Evolutionary conservation across 2,329 filamentous ascomycete species (phyloP).

Genomic region (Paraphaeosphaeria sporulosa): DNA sequence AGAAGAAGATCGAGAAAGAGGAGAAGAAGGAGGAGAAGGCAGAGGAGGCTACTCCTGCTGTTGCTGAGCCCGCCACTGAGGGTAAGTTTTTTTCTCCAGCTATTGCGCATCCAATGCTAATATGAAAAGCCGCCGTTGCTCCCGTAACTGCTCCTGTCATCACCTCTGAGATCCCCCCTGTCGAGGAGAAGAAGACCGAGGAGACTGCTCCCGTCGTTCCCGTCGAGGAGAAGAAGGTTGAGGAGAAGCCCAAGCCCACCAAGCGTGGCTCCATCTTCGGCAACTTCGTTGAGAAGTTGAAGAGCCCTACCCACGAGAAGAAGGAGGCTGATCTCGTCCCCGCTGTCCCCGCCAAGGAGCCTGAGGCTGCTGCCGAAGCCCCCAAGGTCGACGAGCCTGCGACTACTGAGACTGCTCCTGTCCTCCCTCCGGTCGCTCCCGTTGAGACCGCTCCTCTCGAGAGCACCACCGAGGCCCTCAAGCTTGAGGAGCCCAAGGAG

Average conservation of each 20-base stretch:
- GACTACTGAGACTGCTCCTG: constrained; percentile 52
- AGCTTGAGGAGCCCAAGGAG: constrained; percentile 36
- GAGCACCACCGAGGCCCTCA: constrained; percentile 31
- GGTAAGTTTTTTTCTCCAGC: constrained; percentile 29
- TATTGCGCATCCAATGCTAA: constrained; percentile 16
- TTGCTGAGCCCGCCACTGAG: constrained; percentile 36
- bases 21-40: constrained; percentile 54
- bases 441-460: constrained; percentile 13
- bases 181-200: constrained; percentile 56
- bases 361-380: constrained; percentile 49
- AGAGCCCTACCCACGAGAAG: constrained; percentile 66
- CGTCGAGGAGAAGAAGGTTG: constrained; percentile 59
- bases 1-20: constrained; percentile 46
- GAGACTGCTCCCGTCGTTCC: constrained; percentile 41
- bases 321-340: constrained; percentile 71
- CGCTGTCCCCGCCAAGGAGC: constrained; percentile 56
- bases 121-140: constrained; percentile 17
- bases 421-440: constrained; percentile 30
- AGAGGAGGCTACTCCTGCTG: constrained; percentile 30
- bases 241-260: constrained; percentile 65
- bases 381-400: constrained; percentile 47
- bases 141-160: constrained; percentile 23
- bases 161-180: constrained; percentile 21
- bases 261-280: constrained; percentile 90
- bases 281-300: constrained; percentile 70